Conservation (phyloP, 495 filamentous ascomycete genomes). For the Elasticomyces elasticus region DNA sequence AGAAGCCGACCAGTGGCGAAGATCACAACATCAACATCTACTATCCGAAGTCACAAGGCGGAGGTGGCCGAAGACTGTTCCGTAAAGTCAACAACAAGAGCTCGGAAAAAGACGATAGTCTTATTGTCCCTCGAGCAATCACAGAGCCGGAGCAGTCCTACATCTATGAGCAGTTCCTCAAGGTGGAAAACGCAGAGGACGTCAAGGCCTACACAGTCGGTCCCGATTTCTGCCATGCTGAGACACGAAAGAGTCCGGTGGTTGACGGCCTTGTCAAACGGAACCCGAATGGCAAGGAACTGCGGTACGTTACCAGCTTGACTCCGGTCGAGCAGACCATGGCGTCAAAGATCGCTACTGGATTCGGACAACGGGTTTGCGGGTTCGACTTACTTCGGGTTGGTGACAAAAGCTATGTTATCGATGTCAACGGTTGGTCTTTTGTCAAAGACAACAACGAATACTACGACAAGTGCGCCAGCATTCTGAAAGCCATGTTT, state of each 20-base stretch:
- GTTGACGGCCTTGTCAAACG: slow-evolving; percentile 92
- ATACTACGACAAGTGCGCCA: slow-evolving; percentile 87
- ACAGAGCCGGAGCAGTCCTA: slow-evolving; percentile 71
- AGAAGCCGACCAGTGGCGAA: slow-evolving; percentile 96
- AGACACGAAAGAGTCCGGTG: slow-evolving; percentile 92
- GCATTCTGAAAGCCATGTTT: slow-evolving; percentile 78
- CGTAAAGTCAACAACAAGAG: slow-evolving; percentile 97
- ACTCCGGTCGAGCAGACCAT: slow-evolving; percentile 72
- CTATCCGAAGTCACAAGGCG: slow-evolving; percentile 72
- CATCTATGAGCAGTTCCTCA: slow-evolving; percentile 93
- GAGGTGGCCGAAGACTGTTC: slow-evolving; percentile 85
- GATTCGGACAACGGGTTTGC: slow-evolving; percentile 91
- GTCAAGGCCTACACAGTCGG: slow-evolving; percentile 99
- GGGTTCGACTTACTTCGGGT: slow-evolving; percentile 92
- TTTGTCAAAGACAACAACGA: slow-evolving; percentile 99
- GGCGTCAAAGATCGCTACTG: slow-evolving; percentile 77
- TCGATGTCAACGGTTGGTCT: slow-evolving; percentile 99
- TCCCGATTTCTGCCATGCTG: slow-evolving; percentile 85
- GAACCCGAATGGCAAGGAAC: slow-evolving; percentile 94
- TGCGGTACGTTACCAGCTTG: slow-evolving; percentile 84
- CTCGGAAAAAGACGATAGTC: slow-evolving; percentile 73
- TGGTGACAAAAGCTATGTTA: slow-evolving; percentile 84
- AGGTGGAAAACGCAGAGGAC: slow-evolving; percentile 91
- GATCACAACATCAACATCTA: slow-evolving; percentile 99
- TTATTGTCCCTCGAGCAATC: slow-evolving; percentile 67